Base-by-base conservation (phyloP, 1,284 basidiomycete species). In the Cryptococcus maquisensis region DNA sequence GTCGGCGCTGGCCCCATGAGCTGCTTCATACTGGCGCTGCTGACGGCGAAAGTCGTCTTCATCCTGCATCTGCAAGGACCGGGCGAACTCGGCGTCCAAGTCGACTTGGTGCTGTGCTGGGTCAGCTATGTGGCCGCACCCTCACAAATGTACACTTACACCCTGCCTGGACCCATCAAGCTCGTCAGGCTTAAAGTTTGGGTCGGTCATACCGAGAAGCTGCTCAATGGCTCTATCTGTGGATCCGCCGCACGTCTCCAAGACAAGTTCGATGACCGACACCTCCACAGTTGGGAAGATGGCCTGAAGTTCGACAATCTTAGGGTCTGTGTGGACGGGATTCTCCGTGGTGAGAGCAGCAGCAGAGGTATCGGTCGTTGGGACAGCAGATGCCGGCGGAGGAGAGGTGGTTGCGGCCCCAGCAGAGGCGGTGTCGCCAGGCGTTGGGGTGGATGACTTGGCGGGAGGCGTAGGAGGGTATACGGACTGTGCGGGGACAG, bases 141-240 rank as follows among this genome's bases (percentile, higher is more conserved):
- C 7, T 40, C 20, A 23, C 26, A 16, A 2, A 4, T 3, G 21
- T 15, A 41, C 23, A 64, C 69, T 55, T 52, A 71, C 70, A 40
- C 57, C 63, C 40, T 67, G 67, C 37, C 66, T 51, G 0, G 57
- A 61, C 24, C 55, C 59, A 12, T 36, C 55, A 10, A 67, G 55
- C 45, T 71, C 63, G 48, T 73, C 71, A 3, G 71, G 68, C 55
- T 65, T 70, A 57, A 74, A 76, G 48, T 71, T 62, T n/a, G 67
- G 66, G 52, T 76, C 74, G n/a, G 71, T 74, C 71, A 76, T 74
- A 40, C 65, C 65, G 18, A 76, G 59, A 28, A 76, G 59, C 36
- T 61, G 64, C 64, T 75, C 74, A 32, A 76, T 74, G 5, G 73
- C 71, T 18, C 72, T 57, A 54, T 76, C 73, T 43, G 68, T 67